Conservation (phyloP, 2,329 filamentous ascomycete species). For the Fusarium neocosmosporiellum region DNA sequence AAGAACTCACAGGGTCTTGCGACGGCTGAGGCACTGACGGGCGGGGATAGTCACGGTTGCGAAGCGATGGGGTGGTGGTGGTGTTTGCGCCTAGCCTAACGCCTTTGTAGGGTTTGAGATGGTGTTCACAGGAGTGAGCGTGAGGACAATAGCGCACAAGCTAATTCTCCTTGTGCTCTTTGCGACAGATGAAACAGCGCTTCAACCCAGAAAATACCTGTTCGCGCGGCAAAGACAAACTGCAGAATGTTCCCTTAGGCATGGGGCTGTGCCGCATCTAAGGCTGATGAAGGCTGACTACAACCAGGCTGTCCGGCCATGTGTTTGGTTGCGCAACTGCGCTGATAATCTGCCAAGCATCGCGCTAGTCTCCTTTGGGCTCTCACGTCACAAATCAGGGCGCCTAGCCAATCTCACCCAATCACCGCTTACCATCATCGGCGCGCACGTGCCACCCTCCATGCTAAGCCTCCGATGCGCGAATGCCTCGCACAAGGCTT, state of each 20-base stretch:
- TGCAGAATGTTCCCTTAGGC: background rate
- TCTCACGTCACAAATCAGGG: background rate
- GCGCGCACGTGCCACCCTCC: background rate
- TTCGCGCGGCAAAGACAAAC: background rate
- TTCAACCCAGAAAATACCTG: background rate
- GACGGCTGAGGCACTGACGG: slow-evolving; percentile 18
- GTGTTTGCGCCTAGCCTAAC: slow-evolving; percentile 14
- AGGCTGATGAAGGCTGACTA: background rate
- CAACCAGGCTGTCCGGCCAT: background rate
- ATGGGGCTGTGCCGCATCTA: background rate
- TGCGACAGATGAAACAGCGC: background rate
- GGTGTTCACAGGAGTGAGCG: background rate
- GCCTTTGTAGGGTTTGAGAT: background rate
- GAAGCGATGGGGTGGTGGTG: background rate
- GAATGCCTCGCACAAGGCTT: background rate
- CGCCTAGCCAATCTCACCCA: background rate
- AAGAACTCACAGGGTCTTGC: slow-evolving; percentile 33
- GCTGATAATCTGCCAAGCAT: background rate
- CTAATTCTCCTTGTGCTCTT: background rate
- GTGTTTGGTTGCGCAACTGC: background rate
- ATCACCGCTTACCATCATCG: background rate
- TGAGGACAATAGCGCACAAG: background rate
- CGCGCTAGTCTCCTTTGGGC: background rate
- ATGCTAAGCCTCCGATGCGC: background rate
- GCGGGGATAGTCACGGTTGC: slow-evolving; percentile 19